These are phyloP conservation scores for Sordariomycetes sp. DNA, from an alignment of 2,329 filamentous ascomycete genomes.

Conservation along the genomic window DNA sequence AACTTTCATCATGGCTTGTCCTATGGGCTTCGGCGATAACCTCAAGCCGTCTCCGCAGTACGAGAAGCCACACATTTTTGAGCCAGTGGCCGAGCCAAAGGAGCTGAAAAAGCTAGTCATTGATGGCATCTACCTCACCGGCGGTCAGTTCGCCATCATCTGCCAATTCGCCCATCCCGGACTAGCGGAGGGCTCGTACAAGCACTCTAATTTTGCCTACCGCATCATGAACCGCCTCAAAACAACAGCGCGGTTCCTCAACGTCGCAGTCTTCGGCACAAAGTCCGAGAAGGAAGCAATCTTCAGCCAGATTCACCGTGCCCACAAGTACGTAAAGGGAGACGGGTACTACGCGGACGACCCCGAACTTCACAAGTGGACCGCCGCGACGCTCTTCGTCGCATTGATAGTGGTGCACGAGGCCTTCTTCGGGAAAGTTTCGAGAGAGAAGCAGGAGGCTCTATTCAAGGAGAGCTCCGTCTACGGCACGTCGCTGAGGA, in stretches of 20 bases:
- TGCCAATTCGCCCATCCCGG: constrained; percentile 29
- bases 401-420: constrained; percentile 23
- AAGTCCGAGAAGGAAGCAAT: constrained; percentile 20
- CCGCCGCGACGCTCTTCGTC: constrained; percentile 28
- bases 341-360: constrained; percentile 24
- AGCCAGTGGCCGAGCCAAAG: constrained; percentile 11
- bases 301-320: constrained; percentile 23
- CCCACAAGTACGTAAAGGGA: constrained; percentile 21
- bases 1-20: constrained; percentile 5
- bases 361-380: constrained; percentile 26
- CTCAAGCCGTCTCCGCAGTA: neutral
- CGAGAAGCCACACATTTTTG: constrained; percentile 9
- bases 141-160: constrained; percentile 20
- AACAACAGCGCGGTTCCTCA: constrained; percentile 27
- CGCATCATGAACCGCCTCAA: constrained; percentile 23
- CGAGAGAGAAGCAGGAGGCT: constrained; percentile 13
- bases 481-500: constrained; percentile 17
- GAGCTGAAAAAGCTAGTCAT: constrained; percentile 7
- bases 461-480: constrained; percentile 17
- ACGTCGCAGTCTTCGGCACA: constrained; percentile 25
- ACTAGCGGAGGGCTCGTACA: constrained; percentile 23
- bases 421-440: constrained; percentile 21
- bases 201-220: constrained; percentile 27
- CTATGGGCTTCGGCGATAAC: neutral
- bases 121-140: constrained; percentile 12